Percentiles rank a stretch among this genome's conserved stretches.
These are phyloP conservation scores for Pterothamnion heteromorphum DNA, from an alignment of 31 red algal genomes.

Conservation along the genomic window DNA sequence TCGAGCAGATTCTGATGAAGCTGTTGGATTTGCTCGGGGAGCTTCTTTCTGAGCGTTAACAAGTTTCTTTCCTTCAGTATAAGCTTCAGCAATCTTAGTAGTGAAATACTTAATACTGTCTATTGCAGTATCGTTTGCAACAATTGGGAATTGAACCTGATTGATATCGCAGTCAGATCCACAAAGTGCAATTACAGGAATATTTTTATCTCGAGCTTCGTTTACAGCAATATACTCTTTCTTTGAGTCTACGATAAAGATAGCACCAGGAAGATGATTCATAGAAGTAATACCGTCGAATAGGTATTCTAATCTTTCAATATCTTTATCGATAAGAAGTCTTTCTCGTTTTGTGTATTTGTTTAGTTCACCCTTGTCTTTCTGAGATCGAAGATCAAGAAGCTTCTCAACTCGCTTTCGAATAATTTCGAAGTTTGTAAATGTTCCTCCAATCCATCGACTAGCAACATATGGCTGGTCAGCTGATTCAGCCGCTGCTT, in stretches of 20 bases:
- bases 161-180: background rate
- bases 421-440: background rate
- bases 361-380: background rate
- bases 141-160: background rate
- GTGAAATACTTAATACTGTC: background rate
- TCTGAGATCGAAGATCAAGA: background rate
- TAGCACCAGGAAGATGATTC: background rate
- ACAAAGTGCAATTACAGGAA: background rate
- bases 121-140: background rate
- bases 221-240: background rate
- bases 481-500: background rate
- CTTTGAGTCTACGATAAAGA: background rate
- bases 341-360: constrained; percentile 8
- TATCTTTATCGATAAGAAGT: background rate
- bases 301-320: background rate
- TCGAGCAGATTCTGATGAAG: no score
- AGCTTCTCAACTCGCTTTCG: background rate
- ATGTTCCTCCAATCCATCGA: constrained; percentile 21
- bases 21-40: no score
- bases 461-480: background rate
- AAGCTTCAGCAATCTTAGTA: background rate
- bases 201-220: constrained; percentile 18
- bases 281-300: background rate
- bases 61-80: no score
- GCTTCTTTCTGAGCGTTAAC: no score